Evolutionary conservation across 2,329 filamentous ascomycete species (phyloP).

Genomic region (Talaromyces amestolkiae): DNA sequence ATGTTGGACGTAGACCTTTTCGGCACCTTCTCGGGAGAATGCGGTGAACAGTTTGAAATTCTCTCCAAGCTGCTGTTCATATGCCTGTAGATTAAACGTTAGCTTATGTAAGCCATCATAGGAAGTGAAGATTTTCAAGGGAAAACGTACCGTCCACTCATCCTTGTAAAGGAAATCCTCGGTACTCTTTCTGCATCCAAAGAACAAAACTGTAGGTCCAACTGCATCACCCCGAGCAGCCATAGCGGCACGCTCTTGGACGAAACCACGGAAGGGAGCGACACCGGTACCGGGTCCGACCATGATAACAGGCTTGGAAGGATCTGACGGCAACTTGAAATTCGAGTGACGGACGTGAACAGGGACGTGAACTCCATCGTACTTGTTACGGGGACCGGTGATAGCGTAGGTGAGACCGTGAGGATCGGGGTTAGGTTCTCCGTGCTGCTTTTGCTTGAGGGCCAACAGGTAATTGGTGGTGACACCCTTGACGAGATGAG

Average conservation of each 20-base stretch:
- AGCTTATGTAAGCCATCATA: slow-evolving; percentile 23
- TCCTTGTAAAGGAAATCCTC: slow-evolving; percentile 91
- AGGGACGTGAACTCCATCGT: slow-evolving; percentile 90
- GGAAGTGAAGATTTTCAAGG: not conserved
- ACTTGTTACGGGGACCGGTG: slow-evolving; percentile 89
- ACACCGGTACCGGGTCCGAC: slow-evolving; percentile 95
- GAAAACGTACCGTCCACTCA: slow-evolving; percentile 75
- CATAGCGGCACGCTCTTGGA: slow-evolving; percentile 87
- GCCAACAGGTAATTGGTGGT: slow-evolving; percentile 95
- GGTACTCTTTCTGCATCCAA: slow-evolving; percentile 80
- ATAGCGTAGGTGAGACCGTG: slow-evolving; percentile 85
- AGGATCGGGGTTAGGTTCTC: slow-evolving; percentile 73
- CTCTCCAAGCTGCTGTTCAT: slow-evolving; percentile 78
- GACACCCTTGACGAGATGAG: slow-evolving; percentile 83
- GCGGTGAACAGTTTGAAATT: slow-evolving; percentile 88
- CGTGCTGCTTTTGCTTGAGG: slow-evolving; percentile 94
- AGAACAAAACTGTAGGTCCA: slow-evolving; percentile 87
- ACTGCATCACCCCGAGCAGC: slow-evolving; percentile 77
- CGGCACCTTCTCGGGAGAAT: slow-evolving; percentile 81
- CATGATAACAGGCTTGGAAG: slow-evolving; percentile 91
- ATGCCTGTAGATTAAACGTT: slow-evolving; percentile 59
- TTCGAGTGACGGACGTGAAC: slow-evolving; percentile 97
- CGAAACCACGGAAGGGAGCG: slow-evolving; percentile 90
- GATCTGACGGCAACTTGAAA: slow-evolving; percentile 97
- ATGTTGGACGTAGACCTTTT: slow-evolving; percentile 98